Conservation (phyloP, 345 rosid species). For the Geranium brycei region DNA sequence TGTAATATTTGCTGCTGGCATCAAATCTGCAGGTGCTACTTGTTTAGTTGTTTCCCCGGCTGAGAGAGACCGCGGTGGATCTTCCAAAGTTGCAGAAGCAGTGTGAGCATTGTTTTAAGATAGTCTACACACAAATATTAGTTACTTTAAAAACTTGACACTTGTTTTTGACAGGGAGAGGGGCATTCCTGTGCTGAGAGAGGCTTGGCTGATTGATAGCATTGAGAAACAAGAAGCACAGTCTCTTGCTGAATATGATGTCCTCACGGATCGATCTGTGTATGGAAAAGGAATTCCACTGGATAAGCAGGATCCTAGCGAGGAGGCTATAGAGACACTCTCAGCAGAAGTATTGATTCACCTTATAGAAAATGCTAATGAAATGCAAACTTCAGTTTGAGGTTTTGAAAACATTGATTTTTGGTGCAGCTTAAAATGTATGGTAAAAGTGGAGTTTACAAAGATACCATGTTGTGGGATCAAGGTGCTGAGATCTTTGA, state of each 20-base stretch:
- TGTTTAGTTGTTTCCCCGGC: slow-evolving; percentile 53
- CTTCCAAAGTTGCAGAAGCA: slow-evolving; percentile 55
- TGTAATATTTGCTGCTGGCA: not conserved
- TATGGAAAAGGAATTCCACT: slow-evolving; percentile 55
- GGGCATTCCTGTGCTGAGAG: slow-evolving; percentile 46
- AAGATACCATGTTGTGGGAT: slow-evolving; percentile 41
- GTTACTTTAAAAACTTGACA: not conserved
- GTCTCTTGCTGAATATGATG: slow-evolving; percentile 53
- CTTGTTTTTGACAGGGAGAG: slow-evolving; percentile 27
- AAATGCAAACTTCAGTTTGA: not conserved
- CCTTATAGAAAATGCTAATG: too few species aligned
- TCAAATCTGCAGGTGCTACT: slow-evolving; percentile 23
- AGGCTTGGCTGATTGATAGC: slow-evolving; percentile 60
- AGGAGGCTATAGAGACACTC: slow-evolving; percentile 46
- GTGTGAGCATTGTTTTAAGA: slow-evolving; percentile 28
- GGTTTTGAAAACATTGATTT: not conserved
- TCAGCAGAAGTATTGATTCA: slow-evolving; percentile 30
- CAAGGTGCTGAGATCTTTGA: slow-evolving; percentile 47
- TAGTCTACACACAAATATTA: too few species aligned
- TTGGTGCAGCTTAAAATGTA: slow-evolving; percentile 48
- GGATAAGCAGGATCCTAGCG: slow-evolving; percentile 54
- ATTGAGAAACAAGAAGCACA: slow-evolving; percentile 56
- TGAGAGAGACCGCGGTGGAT: slow-evolving; percentile 57
- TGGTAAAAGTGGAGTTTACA: slow-evolving; percentile 62
- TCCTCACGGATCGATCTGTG: slow-evolving; percentile 43